Base-by-base conservation (phyloP, 2,329 filamentous ascomycete genomes). In the Aureobasidium sp. region DNA sequence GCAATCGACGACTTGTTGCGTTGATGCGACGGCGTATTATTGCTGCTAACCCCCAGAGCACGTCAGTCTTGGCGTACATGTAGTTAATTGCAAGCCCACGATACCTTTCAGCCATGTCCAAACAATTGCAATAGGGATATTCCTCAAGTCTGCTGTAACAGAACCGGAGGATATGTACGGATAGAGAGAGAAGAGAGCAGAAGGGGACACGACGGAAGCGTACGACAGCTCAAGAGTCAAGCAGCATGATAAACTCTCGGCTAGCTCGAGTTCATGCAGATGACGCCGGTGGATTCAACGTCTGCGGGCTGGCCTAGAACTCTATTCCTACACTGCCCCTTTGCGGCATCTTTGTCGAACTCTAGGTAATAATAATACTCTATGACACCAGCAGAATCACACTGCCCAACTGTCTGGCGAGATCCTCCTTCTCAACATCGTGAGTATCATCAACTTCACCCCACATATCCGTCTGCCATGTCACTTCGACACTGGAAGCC, bases 371-470 rank as follows among this genome's bases (percentile, higher is more conserved):
- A 8, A 10, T 42, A 54, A 42, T 37, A 32, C 27, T 50, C 41
- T 61, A 73, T 59, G 68, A 70, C 10, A 97, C 88, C 54, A 97
- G 77, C 69, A 97, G 72, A 16, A 96, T 81, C 11, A 91, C 89
- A 72, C 91, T 95, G 15, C 93, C 94, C 63, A 97, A 77, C 77
- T 97, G 94, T 69, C 93, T 83, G 71, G 85, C 83, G 66, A 97
- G 68, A 74, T 99, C 94, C 75, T 96, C 93, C 74, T 87, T 89
- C 69, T 96, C 89, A 1, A 99, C 94, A 78, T 99, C 94, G 76
- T 99, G 94, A 32, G 92, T 96, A 75, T 99, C 92, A 74, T 99
- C 94, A 0, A 99, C 94, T 79, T 96, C 92, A 9, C 94, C 94
- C 93, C 94, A 97, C 75, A 89, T 86, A 32, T 83, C 79, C 1